Percentiles rank a stretch among this genome's conserved stretches.
phyloP scores from a whole-genome alignment of 768 basidiomycete genomes.

The Tulasnella sp. region DNA sequence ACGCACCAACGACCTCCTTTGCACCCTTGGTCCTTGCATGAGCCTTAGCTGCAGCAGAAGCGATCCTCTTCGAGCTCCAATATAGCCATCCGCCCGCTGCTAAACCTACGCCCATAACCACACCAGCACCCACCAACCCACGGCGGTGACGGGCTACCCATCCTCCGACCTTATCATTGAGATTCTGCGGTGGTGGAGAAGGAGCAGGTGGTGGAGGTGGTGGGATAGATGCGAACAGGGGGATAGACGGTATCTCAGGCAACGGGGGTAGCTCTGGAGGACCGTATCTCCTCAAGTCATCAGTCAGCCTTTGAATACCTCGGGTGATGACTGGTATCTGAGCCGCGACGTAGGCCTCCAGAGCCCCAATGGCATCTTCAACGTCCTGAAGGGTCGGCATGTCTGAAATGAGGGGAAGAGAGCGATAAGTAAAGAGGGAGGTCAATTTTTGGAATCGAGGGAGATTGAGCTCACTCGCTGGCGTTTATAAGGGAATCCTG shows the following conservation, averaged over 20 bases:
- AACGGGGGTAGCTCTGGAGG: constrained; percentile 48
- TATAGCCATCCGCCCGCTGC: constrained; percentile 59
- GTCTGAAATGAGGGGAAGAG: neutral
- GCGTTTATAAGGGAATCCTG: neutral
- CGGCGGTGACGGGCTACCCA: constrained; percentile 62
- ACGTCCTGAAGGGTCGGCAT: constrained; percentile 31
- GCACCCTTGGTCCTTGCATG: neutral
- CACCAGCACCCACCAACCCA: constrained; percentile 41
- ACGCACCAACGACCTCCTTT: constrained; percentile 38
- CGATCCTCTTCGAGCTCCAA: constrained; percentile 44
- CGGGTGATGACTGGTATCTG: constrained; percentile 22
- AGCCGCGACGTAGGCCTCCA: constrained; percentile 30
- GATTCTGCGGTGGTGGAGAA: neutral
- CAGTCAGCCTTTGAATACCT: constrained; percentile 60
- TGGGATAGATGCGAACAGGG: constrained; percentile 70
- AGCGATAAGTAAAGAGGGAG: neutral
- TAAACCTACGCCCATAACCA: constrained; percentile 48
- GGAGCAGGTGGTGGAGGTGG: constrained; percentile 50
- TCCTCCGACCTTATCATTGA: constrained; percentile 43
- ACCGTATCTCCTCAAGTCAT: constrained; percentile 77
- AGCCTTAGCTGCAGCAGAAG: neutral
- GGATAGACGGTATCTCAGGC: constrained; percentile 47
- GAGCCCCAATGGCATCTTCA: constrained; percentile 28
- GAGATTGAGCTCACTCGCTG: neutral
- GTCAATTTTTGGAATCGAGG: neutral